Percentiles rank a stretch among this genome's conserved stretches.
phyloP scores from a whole-genome alignment of 192 early-diverging fungal genomes.

The Coemansia sp. region DNA sequence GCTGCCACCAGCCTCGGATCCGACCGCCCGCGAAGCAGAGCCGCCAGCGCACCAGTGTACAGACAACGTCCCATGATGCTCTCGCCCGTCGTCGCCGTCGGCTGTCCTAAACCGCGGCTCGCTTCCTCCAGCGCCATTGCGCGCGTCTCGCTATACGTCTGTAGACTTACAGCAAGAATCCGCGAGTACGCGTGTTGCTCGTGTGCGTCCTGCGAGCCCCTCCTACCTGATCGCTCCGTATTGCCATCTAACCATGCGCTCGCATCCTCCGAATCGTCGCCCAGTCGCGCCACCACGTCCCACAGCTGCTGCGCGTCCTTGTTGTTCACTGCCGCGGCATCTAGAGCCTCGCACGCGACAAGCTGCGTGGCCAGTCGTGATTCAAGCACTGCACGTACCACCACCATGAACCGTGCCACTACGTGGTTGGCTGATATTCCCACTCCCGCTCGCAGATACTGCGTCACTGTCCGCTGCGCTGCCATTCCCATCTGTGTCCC shows the following conservation, averaged over 20 bases:
- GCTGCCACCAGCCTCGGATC: slow-evolving; percentile 17
- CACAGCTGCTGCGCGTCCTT: slow-evolving; percentile 37
- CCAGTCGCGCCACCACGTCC: slow-evolving; percentile 32
- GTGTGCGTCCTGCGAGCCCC: neutral
- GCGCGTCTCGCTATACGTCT: slow-evolving; percentile 16
- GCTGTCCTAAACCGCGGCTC: neutral
- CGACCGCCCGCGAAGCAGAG: slow-evolving; percentile 26
- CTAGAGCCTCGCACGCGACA: slow-evolving; percentile 18
- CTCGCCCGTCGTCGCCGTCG: slow-evolving; percentile 10
- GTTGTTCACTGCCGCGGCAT: slow-evolving; percentile 7
- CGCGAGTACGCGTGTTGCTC: slow-evolving; percentile 22
- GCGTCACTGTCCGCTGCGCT: slow-evolving; percentile 22
- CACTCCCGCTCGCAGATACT: slow-evolving; percentile 25
- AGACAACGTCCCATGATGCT: slow-evolving; percentile 31
- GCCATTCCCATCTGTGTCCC: slow-evolving; percentile 10
- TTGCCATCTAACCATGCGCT: neutral
- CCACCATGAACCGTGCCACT: slow-evolving; percentile 32
- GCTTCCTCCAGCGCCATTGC: neutral
- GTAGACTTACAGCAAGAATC: slow-evolving; percentile 32
- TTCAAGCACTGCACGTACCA: slow-evolving; percentile 45
- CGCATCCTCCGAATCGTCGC: slow-evolving; percentile 1
- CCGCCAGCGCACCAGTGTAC: slow-evolving; percentile 31
- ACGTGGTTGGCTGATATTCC: slow-evolving; percentile 30
- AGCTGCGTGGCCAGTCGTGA: slow-evolving; percentile 36
- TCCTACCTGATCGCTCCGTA: neutral